Evolutionary conservation across 2,329 filamentous ascomycete species (phyloP).

Genomic region (Cladosporium cucumerinum): DNA sequence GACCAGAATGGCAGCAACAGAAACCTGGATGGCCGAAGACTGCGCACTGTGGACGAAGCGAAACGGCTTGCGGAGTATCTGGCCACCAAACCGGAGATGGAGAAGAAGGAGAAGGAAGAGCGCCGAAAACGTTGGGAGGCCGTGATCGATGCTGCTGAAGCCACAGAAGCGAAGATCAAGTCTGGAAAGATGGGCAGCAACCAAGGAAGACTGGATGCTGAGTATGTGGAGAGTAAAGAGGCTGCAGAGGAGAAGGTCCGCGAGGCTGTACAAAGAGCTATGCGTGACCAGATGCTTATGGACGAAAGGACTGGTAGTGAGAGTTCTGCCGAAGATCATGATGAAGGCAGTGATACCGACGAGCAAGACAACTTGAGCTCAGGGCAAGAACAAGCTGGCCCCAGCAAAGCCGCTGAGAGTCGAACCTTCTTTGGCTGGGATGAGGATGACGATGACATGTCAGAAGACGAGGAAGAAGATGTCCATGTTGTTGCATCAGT

Average conservation of each 20-base stretch:
- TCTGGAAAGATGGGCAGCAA: slow-evolving; percentile 61
- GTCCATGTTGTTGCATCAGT: slow-evolving; percentile 18
- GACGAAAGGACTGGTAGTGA: slow-evolving; percentile 42
- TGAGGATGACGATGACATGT: slow-evolving; percentile 55
- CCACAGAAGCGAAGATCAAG: slow-evolving; percentile 76
- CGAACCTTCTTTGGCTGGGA: slow-evolving; percentile 71
- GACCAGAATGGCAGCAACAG: slow-evolving; percentile 79
- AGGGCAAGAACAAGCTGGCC: slow-evolving; percentile 27
- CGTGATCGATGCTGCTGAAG: slow-evolving; percentile 80
- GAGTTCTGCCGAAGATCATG: slow-evolving; percentile 43
- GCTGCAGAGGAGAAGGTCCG: slow-evolving; percentile 80
- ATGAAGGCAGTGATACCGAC: slow-evolving; percentile 35
- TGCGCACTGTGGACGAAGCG: slow-evolving; percentile 90
- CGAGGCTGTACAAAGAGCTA: slow-evolving; percentile 68
- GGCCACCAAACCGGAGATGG: slow-evolving; percentile 95
- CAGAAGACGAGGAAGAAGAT: slow-evolving; percentile 47
- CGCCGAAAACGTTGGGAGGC: slow-evolving; percentile 81
- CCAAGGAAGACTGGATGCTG: slow-evolving; percentile 67
- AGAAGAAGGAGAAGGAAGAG: slow-evolving; percentile 85
- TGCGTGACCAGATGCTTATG: slow-evolving; percentile 59
- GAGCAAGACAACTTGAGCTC: slow-evolving; percentile 32
- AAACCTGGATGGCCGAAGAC: slow-evolving; percentile 83
- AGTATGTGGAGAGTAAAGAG: slow-evolving; percentile 94
- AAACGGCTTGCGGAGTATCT: slow-evolving; percentile 94
- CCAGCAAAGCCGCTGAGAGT: slow-evolving; percentile 38